A percentile compares a stretch with the other conserved stretches of the same genome.
Evolutionary conservation across 441 rosid species (phyloP).

Genomic region (Eugenia klotzschiana): DNA sequence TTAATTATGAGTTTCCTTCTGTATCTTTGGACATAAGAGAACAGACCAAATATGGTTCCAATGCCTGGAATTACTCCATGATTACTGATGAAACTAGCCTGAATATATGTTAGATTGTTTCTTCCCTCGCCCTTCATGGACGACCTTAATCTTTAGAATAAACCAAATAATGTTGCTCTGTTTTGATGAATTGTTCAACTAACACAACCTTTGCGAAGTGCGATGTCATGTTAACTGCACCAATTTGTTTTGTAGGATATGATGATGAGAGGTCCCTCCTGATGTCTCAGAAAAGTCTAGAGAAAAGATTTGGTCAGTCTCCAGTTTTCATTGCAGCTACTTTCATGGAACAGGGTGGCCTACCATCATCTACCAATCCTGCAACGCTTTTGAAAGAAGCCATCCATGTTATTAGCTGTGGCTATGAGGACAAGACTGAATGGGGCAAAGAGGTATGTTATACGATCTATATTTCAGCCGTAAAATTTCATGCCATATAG

Average conservation of each 20-base stretch:
- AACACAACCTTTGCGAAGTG: background rate
- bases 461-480: background rate
- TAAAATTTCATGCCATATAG: background rate
- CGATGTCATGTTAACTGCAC: background rate
- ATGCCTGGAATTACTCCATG: background rate
- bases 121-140: background rate
- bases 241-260: conserved; percentile 47
- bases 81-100: background rate
- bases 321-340: conserved; percentile 94
- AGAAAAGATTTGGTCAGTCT: conserved; percentile 96
- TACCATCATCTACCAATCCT: conserved; percentile 87
- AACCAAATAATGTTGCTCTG: background rate
- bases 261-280: conserved; percentile 89
- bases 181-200: background rate
- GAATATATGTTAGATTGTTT: background rate
- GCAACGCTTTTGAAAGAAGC: conserved; percentile 92
- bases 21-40: background rate
- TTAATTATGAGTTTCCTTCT: background rate
- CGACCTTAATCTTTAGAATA: background rate
- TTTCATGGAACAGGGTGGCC: conserved; percentile 91
- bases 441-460: conserved; percentile 94
- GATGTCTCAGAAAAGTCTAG: conserved; percentile 91
- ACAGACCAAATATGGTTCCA: background rate
- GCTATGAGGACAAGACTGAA: conserved; percentile 93
- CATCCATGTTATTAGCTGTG: conserved; percentile 94